Percentiles rank a stretch among this genome's conserved stretches.
phyloP scores from a whole-genome alignment of 305 asterid species.

The Fraxinus sp. region DNA sequence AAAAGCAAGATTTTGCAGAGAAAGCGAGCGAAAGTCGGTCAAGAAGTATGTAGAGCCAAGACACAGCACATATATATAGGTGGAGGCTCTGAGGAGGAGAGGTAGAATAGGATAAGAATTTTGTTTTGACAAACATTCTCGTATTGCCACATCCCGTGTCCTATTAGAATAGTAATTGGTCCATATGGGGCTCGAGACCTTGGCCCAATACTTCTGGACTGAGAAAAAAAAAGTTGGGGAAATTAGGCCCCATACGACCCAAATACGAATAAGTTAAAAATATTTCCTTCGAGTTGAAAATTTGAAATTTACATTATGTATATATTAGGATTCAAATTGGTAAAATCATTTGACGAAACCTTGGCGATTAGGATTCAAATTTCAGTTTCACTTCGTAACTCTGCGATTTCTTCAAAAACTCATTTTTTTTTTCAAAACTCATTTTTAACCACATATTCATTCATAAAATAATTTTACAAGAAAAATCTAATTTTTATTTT shows the following conservation, averaged over 20 bases:
- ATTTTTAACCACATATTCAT: too few species aligned
- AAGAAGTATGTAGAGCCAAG: background rate
- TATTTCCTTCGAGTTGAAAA: too few species aligned
- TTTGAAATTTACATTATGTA: too few species aligned
- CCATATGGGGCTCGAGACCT: background rate
- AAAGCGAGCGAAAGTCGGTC: conserved; percentile 6
- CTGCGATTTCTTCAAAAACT: too few species aligned
- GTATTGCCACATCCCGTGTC: background rate
- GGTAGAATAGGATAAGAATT: background rate
- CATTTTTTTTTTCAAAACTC: too few species aligned
- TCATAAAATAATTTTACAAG: too few species aligned
- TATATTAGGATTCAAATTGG: too few species aligned
- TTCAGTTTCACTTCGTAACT: too few species aligned
- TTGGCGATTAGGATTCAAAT: too few species aligned
- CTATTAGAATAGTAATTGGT: background rate
- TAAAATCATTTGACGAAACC: too few species aligned
- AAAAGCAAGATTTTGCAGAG: background rate
- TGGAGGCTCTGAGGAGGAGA: conserved; percentile 17
- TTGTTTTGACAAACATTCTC: background rate
- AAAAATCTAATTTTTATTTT: too few species aligned
- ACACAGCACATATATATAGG: conserved; percentile 1
- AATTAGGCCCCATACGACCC: background rate
- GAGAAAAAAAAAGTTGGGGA: background rate
- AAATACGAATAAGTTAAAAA: background rate
- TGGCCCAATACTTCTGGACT: background rate